Evolutionary conservation across 208 protist genomes (phyloP).

Genomic region (Acanthamoeba castellanii): DNA sequence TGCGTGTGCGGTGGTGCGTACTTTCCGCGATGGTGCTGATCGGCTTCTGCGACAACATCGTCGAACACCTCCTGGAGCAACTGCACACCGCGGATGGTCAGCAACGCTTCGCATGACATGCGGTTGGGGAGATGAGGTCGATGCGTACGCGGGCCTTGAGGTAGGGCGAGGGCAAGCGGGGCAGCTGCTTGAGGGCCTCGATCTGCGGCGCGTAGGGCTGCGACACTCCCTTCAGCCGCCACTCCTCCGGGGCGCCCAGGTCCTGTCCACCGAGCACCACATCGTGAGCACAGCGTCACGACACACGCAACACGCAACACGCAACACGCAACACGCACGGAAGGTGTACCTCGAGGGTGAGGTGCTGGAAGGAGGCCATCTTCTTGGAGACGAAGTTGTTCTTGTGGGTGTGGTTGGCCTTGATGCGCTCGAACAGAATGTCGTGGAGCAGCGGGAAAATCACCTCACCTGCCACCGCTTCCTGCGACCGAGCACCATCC

Average conservation of each 20-base stretch:
- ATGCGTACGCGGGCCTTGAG: neutral
- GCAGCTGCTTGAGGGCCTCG: constrained; percentile 6
- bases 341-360: neutral
- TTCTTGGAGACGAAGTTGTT: constrained; percentile 42
- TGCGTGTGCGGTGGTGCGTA: neutral
- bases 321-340: neutral
- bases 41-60: neutral
- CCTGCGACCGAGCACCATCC: neutral
- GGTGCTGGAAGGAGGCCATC: constrained; percentile 40
- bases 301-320: neutral
- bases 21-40: constrained; percentile 1
- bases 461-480: neutral
- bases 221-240: neutral
- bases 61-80: neutral
- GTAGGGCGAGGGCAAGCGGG: neutral
- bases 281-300: neutral
- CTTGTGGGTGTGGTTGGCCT: constrained; percentile 27
- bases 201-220: constrained; percentile 35
- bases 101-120: neutral
- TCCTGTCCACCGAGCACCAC: neutral
- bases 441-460: constrained; percentile 25
- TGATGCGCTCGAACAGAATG: constrained; percentile 14
- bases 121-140: neutral
- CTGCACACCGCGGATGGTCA: neutral
- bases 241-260: neutral